Conservation (phyloP, 140 eudicot species). For the Cichorium intybus region DNA sequence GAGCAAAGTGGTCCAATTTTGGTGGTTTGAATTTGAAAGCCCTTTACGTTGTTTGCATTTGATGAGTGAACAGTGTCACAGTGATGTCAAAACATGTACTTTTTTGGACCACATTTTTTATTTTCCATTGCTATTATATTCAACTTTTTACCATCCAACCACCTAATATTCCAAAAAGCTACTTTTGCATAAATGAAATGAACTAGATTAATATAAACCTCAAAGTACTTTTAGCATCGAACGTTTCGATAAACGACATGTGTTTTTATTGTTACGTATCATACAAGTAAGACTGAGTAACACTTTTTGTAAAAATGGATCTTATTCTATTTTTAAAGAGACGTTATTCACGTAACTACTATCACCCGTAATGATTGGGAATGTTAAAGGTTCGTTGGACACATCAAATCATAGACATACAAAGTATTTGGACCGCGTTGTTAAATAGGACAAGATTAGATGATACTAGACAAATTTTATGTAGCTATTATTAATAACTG, state of each 20-base stretch:
- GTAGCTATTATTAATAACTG: no score
- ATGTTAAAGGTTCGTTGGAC: neutral
- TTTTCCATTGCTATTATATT: neutral
- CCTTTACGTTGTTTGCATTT: conserved; percentile 4
- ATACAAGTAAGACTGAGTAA: neutral
- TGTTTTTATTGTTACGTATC: conserved; percentile 1
- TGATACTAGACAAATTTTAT: neutral
- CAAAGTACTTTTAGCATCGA: neutral
- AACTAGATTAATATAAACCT: neutral
- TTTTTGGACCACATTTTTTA: conserved; percentile 24
- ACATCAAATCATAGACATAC: neutral
- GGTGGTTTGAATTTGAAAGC: conserved; percentile 16
- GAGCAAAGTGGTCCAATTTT: conserved; percentile 30
- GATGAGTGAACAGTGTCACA: no score
- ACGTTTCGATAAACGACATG: neutral
- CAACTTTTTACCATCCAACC: conserved; percentile 11
- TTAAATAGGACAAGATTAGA: neutral
- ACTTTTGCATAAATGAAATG: neutral
- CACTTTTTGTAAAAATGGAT: neutral
- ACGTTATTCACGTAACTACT: neutral
- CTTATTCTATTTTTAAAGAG: neutral
- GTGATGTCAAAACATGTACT: conserved; percentile 9
- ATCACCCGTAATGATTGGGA: neutral
- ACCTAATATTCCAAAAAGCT: conserved; percentile 26
- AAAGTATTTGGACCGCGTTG: neutral